Base-by-base conservation (phyloP, 2,329 filamentous ascomycete genomes). In the Colletotrichum chlorophyti region DNA sequence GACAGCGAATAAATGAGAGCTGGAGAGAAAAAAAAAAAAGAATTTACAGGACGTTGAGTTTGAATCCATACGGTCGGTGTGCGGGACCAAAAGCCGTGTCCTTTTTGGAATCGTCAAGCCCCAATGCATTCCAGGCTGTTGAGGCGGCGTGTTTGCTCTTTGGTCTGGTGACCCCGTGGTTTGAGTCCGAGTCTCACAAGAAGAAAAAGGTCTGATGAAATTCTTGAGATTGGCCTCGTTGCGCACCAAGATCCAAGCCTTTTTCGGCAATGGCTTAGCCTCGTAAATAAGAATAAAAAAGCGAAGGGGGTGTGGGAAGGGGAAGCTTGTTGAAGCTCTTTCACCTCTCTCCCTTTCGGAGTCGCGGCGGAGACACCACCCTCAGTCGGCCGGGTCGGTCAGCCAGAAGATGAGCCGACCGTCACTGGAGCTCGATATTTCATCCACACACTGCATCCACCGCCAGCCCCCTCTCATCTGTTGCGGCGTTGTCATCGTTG, bases 111-210 rank as follows among this genome's bases (percentile, higher is more conserved):
- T 15, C 10, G 14, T 19, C 8, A 19, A 40, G n/a, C 9, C 14
- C 14, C 14, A n/a, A 32, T 32, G 31, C 24, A 19, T 27, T 40
- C 15, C 38, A 14, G 11, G 10, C n/a, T 6, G n/a, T 6, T 19
- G 17, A 27, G 23, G 27, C 34, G 41, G 32, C 31, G 9, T 53
- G 27, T 41, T 35, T 58, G 34, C 34, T 14, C 23, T 23, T n/a
- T 53, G 54, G 54, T 58, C 49, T 53, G 49, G 19, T 53, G 41
- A 42, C 54, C 42, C 17, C 34, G 34, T 14, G 41, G 41, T 42
- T 42, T 42, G 49, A 47, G 34, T 58, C 48, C 35, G 32, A 53
- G 27, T n/a, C 40, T 58, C 19, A 35, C n/a, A n/a, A n/a, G n/a
- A n/a, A n/a, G n/a, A n/a, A n/a, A n/a, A n/a, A n/a, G n/a, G 34